These are phyloP conservation scores for Fomitiporia mediterranea DNA, from an alignment of 1,284 basidiomycete genomes.

Conservation along the genomic window DNA sequence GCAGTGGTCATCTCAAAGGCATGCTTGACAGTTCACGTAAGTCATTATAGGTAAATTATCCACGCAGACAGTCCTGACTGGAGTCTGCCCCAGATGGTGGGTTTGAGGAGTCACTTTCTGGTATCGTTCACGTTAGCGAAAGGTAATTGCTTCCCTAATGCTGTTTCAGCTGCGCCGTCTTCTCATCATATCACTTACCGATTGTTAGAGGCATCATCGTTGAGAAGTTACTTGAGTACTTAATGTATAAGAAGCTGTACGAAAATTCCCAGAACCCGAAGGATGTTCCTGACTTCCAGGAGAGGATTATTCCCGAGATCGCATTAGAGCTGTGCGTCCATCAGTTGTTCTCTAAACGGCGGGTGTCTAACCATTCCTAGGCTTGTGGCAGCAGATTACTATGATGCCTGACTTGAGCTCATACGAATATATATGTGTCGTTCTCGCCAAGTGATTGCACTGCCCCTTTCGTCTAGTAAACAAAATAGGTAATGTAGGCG, in stretches of 20 bases:
- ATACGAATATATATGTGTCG: no score
- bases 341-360: not conserved
- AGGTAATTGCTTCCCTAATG: constrained; percentile 32
- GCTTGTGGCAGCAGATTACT: constrained; percentile 68
- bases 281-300: constrained; percentile 74
- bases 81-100: constrained; percentile 28
- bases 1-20: constrained; percentile 52
- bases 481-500: no score
- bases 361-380: constrained; percentile 31
- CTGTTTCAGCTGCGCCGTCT: not conserved
- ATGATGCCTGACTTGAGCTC: constrained; percentile 45
- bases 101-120: constrained; percentile 47
- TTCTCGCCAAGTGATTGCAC: no score
- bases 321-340: constrained; percentile 80
- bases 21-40: constrained; percentile 32
- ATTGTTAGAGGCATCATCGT: constrained; percentile 63
- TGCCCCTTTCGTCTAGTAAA: no score
- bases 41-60: no score
- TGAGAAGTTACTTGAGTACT: constrained; percentile 80
- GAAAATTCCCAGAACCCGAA: constrained; percentile 53
- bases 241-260: constrained; percentile 73
- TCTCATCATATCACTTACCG: no score
- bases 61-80: constrained; percentile 28
- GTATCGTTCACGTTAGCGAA: constrained; percentile 44
- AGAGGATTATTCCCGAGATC: constrained; percentile 75